Base-by-base conservation (phyloP, 179 eudicot genomes). In the Heliamphora pulchella region DNA sequence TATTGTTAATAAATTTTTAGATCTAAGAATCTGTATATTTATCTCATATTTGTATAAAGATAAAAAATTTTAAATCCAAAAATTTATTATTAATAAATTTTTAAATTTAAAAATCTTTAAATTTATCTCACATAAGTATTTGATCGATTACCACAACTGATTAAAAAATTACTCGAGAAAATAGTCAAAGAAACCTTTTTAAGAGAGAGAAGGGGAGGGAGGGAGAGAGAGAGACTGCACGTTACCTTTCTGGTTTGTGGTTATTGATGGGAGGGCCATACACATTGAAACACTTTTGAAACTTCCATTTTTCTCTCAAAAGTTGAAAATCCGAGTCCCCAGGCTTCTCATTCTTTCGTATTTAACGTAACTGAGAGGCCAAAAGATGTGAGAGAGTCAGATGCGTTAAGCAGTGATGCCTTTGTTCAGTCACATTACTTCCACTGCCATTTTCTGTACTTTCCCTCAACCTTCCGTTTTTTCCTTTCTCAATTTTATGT, bases 311-410 rank as follows among this genome's bases (percentile, higher is more conserved):
- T 20, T 75, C 31, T 9, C 59, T 39, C 59, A 67, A 68, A 53
- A 69, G n/a, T 47, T 50, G 80, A 78, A 67, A 78, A 78, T 50
- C 22, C 74, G 74, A 78, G 80, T 78, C 72, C 80, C 80, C 39
- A 66, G 31, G 63, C 64, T 50, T 67, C 63, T 67, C 46, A 78
- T 78, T 78, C 64, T 78, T 51, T 78, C 51, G 74, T 17, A 66
- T 14, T 66, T 83, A 69, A 73, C 85, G 83, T 83, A 54, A 71
- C 54, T 70, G 68, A 80, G 80, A 77, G 71, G 83, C 68, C 55
- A 83, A 83, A 83, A 83, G 85, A 80, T 80, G 58, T 80, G 57
- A 58, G 79, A 41, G 39, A 76, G 80, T 50, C 75, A 55, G 73
- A 71, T 44, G 58, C 18, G 59, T 2, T 64, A 39, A 7, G 51